Evolutionary conservation across 306 rosid genomes (phyloP).

Genomic region (Vachellia pachyceras): DNA sequence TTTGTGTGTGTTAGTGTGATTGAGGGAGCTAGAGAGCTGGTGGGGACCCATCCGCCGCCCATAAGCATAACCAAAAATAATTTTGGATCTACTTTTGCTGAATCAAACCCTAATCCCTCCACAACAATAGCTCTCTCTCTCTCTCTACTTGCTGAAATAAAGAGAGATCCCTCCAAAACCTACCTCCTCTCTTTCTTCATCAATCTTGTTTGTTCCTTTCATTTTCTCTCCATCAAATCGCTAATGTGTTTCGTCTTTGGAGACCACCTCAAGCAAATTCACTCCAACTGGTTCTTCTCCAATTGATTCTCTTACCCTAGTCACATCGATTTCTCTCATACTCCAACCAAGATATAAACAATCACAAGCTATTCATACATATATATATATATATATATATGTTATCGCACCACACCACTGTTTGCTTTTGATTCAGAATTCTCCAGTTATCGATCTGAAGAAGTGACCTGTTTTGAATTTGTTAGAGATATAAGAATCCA

Average conservation of each 20-base stretch:
- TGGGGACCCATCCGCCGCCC: constrained; percentile 88
- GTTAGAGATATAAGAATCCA: neutral
- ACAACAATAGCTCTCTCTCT: neutral
- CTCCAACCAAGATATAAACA: neutral
- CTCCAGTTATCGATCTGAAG: constrained; percentile 12
- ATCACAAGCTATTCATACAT: neutral
- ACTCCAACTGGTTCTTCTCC: constrained; percentile 2
- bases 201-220: constrained; percentile 12
- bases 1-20: neutral
- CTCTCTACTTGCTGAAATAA: neutral
- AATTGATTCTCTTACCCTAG: neutral
- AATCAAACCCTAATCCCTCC: constrained; percentile 55
- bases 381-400: neutral
- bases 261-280: neutral
- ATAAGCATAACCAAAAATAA: constrained; percentile 60
- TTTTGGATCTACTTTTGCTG: constrained; percentile 43
- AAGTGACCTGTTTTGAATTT: neutral
- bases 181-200: neutral
- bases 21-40: constrained; percentile 26
- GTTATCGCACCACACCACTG: neutral
- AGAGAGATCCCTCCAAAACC: neutral
- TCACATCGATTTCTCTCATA: neutral
- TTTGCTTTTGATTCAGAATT: neutral
- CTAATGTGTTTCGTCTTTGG: neutral
- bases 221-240: constrained; percentile 9